phyloP scores from a whole-genome alignment of 768 basidiomycete genomes.

The Suillus subalutaceus region DNA sequence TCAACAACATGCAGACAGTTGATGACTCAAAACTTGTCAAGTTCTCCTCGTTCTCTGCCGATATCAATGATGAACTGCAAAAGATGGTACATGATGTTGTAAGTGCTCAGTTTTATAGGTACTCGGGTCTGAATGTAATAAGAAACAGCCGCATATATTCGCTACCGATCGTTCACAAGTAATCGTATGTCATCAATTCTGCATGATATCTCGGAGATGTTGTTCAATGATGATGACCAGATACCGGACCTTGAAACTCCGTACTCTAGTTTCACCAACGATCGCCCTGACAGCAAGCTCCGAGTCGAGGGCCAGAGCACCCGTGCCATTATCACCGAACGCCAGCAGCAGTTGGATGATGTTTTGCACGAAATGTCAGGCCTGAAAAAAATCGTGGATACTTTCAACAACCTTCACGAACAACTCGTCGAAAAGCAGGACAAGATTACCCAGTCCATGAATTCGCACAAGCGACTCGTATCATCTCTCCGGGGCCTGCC shows the following conservation, averaged over 20 bases:
- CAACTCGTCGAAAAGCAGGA: not conserved
- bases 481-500: not conserved
- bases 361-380: not conserved
- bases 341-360: not conserved
- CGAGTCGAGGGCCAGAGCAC: not conserved
- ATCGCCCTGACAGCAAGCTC: too few relatives aligned
- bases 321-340: not conserved
- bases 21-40: not conserved
- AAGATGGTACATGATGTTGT: not conserved
- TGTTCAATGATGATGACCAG: not conserved
- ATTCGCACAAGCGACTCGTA: not conserved
- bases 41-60: not conserved
- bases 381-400: not conserved
- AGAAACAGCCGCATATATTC: not conserved
- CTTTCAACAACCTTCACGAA: not conserved
- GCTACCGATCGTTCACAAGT: not conserved
- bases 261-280: not conserved
- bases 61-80: not conserved
- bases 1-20: not conserved
- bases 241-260: not conserved
- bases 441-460: not conserved
- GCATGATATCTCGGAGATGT: not conserved
- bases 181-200: not conserved
- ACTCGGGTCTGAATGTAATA: not conserved
- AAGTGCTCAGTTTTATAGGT: not conserved